Evolutionary conservation across 768 basidiomycete genomes (phyloP).

Genomic region (Mrakia hoshinonis): DNA sequence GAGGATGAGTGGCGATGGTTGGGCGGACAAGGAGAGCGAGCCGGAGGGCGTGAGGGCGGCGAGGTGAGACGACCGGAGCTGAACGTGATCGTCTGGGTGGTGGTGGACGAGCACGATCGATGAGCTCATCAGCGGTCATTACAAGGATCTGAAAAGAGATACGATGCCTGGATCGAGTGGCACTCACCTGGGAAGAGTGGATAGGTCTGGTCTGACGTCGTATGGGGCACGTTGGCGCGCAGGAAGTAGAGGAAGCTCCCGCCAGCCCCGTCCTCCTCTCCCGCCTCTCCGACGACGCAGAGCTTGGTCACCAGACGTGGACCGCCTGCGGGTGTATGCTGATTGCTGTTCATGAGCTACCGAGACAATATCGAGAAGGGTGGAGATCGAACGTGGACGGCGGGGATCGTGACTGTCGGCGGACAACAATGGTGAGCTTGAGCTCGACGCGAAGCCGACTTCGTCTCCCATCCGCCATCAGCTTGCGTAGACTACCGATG

Average conservation of each 20-base stretch:
- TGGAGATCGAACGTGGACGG: neutral
- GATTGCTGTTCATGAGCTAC: neutral
- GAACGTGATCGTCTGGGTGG: neutral
- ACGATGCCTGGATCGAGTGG: neutral
- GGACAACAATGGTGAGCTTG: neutral
- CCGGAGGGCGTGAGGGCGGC: constrained; percentile 1
- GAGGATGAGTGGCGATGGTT: neutral
- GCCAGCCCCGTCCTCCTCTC: neutral
- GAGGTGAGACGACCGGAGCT: constrained; percentile 14
- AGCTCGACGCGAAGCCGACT: too few species aligned
- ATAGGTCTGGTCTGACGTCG: neutral
- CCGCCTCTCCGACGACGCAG: constrained; percentile 15
- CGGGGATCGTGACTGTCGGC: neutral
- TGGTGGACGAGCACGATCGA: neutral
- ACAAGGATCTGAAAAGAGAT: neutral
- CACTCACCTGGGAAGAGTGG: constrained; percentile 21
- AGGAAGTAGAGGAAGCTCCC: constrained; percentile 2
- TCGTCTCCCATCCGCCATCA: too few species aligned
- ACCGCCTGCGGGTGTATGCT: neutral
- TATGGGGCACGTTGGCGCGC: constrained; percentile 1
- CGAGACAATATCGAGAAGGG: neutral
- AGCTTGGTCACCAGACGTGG: constrained; percentile 20
- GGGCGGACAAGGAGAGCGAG: neutral
- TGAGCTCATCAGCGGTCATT: too few species aligned
- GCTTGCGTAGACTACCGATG: too few species aligned